phyloP scores from a whole-genome alignment of 768 basidiomycete species.

The Krasilnikovozyma curviuscula region DNA sequence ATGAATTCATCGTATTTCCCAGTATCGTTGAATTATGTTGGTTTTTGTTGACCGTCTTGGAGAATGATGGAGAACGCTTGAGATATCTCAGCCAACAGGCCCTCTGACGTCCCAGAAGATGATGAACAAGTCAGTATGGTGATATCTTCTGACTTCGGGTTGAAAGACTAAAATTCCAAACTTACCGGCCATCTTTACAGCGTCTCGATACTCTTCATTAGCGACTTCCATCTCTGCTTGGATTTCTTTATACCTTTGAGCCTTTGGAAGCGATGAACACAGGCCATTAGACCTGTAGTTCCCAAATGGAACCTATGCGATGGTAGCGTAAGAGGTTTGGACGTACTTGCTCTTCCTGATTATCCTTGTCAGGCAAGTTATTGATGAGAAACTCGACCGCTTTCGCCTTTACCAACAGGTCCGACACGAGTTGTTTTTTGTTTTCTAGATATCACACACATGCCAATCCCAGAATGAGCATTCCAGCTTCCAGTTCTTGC shows the following conservation, averaged over 20 bases:
- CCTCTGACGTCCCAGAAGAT: too few species aligned
- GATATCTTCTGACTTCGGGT: too few species aligned
- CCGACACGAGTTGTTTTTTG: slow-evolving; percentile 61
- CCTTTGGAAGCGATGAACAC: slow-evolving; percentile 28
- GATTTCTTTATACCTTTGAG: slow-evolving; percentile 42
- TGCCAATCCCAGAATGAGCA: not conserved
- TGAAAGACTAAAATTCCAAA: too few species aligned
- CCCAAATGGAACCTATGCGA: slow-evolving; percentile 1
- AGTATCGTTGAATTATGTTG: too few species aligned
- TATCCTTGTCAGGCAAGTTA: slow-evolving; percentile 55
- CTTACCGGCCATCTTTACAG: slow-evolving; percentile 59
- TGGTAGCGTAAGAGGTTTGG: not conserved
- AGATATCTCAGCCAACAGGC: too few species aligned
- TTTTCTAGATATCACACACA: slow-evolving; percentile 36
- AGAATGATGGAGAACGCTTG: too few species aligned
- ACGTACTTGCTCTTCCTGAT: slow-evolving; percentile 53
- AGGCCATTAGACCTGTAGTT: not conserved
- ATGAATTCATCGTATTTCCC: too few species aligned
- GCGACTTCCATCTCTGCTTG: slow-evolving; percentile 52
- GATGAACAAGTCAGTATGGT: too few species aligned
- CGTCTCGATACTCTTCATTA: slow-evolving; percentile 54
- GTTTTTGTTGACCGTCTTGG: too few species aligned
- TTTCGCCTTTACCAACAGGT: slow-evolving; percentile 69
- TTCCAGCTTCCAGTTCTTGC: not conserved
- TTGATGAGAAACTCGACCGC: slow-evolving; percentile 71